Conservation (phyloP, 1,284 basidiomycete species). For the Cronartium quercuum region DNA sequence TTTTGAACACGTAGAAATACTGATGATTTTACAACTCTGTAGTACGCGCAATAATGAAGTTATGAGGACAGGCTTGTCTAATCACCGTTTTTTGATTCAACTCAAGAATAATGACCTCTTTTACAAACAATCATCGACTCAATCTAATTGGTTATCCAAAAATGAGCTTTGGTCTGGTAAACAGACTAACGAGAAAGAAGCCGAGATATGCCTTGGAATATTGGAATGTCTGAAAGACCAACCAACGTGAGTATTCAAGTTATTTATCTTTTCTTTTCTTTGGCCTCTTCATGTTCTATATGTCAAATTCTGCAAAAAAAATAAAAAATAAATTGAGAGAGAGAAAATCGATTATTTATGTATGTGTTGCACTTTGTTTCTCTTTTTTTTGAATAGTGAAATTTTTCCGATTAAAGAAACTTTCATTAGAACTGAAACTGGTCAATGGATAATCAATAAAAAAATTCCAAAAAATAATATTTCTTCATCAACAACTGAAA, state of each 20-base stretch:
- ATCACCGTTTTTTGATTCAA: constrained; percentile 20
- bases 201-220: constrained; percentile 9
- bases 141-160: constrained; percentile 21
- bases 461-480: background rate
- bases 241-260: background rate
- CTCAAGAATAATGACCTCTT: background rate
- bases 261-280: background rate
- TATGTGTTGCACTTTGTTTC: too few relatives aligned
- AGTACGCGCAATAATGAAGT: background rate
- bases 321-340: too few relatives aligned
- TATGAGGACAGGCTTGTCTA: background rate
- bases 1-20: background rate
- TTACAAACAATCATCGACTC: constrained; percentile 8
- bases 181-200: background rate
- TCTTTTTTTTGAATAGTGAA: background rate
- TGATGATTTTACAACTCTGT: background rate
- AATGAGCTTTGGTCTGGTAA: constrained; percentile 36
- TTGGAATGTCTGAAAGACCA: constrained; percentile 2
- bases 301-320: too few relatives aligned
- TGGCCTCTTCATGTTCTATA: background rate
- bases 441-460: constrained; percentile 33
- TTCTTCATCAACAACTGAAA: background rate
- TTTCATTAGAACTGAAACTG: constrained; percentile 22
- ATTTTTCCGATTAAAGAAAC: constrained; percentile 1
- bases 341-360: too few relatives aligned